Conservation (phyloP, 352 stramenopile genomes). For the Globisporangium iwayamae region DNA sequence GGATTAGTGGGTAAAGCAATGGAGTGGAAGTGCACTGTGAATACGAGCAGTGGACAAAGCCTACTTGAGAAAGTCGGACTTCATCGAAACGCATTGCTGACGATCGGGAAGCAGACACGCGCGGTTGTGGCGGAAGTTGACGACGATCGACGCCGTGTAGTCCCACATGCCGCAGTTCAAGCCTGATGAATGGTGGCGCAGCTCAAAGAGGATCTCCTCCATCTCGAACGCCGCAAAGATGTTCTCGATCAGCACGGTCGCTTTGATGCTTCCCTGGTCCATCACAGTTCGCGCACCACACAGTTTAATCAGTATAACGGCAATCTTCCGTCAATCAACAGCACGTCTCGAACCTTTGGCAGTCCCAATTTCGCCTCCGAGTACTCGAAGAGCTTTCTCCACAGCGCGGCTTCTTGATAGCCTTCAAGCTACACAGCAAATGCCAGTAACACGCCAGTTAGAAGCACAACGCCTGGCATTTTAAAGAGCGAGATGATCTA, state of each 20-base stretch:
- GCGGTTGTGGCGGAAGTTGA: conserved; percentile 84
- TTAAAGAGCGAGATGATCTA: no score
- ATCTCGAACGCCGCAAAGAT: conserved; percentile 97
- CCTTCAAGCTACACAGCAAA: conserved; percentile 67
- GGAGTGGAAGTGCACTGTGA: neutral
- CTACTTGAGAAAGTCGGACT: conserved; percentile 56
- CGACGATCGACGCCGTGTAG: conserved; percentile 96
- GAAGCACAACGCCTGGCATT: neutral
- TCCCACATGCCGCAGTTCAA: conserved; percentile 98
- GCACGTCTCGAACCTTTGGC: conserved; percentile 18
- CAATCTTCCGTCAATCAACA: no score
- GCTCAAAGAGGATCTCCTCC: conserved; percentile 95
- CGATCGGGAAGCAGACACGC: conserved; percentile 91
- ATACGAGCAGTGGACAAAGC: neutral
- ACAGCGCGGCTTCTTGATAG: conserved; percentile 92
- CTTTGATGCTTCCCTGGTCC: conserved; percentile 68
- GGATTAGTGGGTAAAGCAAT: neutral
- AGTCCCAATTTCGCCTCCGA: conserved; percentile 87
- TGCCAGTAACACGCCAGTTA: neutral
- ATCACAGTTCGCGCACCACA: neutral
- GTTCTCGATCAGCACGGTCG: conserved; percentile 95
- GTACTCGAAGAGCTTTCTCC: conserved; percentile 93
- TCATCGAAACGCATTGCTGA: conserved; percentile 72
- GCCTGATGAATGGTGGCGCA: conserved; percentile 92
- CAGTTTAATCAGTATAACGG: neutral